Conservation (phyloP, 2,329 filamentous ascomycete species). For the Graphium sp. region DNA sequence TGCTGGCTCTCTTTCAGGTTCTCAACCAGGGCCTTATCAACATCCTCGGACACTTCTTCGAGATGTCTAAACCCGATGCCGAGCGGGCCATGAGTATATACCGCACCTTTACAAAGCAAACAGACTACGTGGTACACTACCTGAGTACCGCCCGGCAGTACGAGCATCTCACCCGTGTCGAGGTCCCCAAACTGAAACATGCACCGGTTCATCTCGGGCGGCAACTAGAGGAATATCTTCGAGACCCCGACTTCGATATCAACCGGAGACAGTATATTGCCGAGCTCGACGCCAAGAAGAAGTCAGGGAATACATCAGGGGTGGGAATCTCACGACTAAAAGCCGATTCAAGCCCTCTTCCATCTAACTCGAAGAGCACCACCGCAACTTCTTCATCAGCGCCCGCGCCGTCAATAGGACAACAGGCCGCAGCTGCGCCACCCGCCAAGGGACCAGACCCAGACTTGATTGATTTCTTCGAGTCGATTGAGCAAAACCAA, state of each 20-base stretch:
- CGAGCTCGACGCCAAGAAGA: constrained; percentile 59
- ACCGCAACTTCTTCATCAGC: constrained; percentile 8
- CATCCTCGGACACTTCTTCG: constrained; percentile 88
- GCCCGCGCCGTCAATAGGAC: background rate
- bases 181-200: constrained; percentile 94
- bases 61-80: constrained; percentile 90
- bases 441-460: constrained; percentile 47
- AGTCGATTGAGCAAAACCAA: constrained; percentile 80
- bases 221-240: constrained; percentile 84
- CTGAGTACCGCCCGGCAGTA: constrained; percentile 75
- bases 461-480: constrained; percentile 89
- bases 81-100: constrained; percentile 86
- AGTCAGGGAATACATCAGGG: constrained; percentile 17
- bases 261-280: constrained; percentile 85
- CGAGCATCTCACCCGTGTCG: constrained; percentile 79
- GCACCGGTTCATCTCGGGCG: constrained; percentile 81
- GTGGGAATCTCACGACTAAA: constrained; percentile 15
- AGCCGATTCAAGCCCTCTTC: constrained; percentile 16
- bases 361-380: constrained; percentile 16
- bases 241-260: constrained; percentile 87
- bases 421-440: constrained; percentile 6
- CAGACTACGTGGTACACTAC: constrained; percentile 82
- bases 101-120: constrained; percentile 79
- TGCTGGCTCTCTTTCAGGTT: constrained; percentile 80
- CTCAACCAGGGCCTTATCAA: constrained; percentile 97